phyloP scores from a whole-genome alignment of 306 rosid species.

The Begonia peltatifolia region DNA sequence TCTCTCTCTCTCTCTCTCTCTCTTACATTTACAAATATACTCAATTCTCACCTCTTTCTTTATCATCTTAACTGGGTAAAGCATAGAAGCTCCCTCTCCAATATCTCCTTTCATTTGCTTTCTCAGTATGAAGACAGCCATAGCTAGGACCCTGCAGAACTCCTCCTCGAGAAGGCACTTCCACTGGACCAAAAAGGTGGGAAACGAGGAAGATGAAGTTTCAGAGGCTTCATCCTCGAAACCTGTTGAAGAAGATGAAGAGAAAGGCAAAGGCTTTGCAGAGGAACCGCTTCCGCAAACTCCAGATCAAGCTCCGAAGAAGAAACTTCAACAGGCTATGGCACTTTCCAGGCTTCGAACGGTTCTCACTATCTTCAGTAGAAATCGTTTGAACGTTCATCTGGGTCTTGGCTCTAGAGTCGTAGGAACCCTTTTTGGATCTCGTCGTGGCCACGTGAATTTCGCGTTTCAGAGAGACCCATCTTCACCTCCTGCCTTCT shows the following conservation, averaged over 20 bases:
- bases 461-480: slow-evolving; percentile 88
- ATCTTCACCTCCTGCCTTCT: slow-evolving; percentile 60
- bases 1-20: slow-evolving; percentile 2
- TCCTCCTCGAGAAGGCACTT: slow-evolving; percentile 88
- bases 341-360: slow-evolving; percentile 68
- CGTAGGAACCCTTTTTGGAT: slow-evolving; percentile 80
- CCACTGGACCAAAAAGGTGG: slow-evolving; percentile 91
- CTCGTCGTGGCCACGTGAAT: slow-evolving; percentile 84
- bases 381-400: slow-evolving; percentile 26
- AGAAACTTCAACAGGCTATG: slow-evolving; percentile 41
- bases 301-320: slow-evolving; percentile 19
- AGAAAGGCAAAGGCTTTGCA: slow-evolving; percentile 8
- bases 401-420: slow-evolving; percentile 47
- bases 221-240: slow-evolving; percentile 9
- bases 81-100: background rate
- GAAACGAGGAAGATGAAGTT: slow-evolving; percentile 40
- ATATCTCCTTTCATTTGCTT: slow-evolving; percentile 2
- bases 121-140: slow-evolving; percentile 25
- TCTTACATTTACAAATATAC: background rate
- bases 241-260: slow-evolving; percentile 27
- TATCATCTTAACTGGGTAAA: slow-evolving; percentile 2
- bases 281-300: slow-evolving; percentile 12
- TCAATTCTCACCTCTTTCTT: background rate
- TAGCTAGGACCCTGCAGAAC: slow-evolving; percentile 27
- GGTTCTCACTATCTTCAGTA: slow-evolving; percentile 50